Percentiles rank a stretch among this genome's conserved stretches.
Evolutionary conservation across 352 stramenopile genomes (phyloP).

Genomic region (Aphanomyces astaci): DNA sequence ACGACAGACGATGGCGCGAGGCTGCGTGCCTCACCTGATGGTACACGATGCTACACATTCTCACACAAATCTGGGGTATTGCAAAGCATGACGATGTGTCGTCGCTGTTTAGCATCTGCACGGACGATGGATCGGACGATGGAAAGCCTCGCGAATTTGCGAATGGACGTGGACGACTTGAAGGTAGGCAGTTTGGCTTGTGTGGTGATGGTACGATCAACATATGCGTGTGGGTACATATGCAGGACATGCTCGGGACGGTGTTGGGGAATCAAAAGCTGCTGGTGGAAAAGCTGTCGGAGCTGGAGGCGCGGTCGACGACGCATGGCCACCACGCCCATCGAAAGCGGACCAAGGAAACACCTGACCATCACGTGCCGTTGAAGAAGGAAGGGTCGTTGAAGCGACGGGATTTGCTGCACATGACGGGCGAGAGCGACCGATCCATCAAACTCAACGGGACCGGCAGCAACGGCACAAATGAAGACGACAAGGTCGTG

Average conservation of each 20-base stretch:
- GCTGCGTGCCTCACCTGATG: not conserved
- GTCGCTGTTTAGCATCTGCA: no score
- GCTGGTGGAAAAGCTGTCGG: slow-evolving; percentile 5
- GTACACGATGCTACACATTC: not conserved
- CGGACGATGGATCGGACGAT: no score
- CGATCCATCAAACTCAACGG: not conserved
- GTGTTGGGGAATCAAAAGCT: slow-evolving; percentile 6
- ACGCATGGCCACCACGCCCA: not conserved
- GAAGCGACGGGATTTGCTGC: slow-evolving; percentile 1
- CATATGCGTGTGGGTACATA: not conserved
- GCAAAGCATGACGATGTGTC: no score
- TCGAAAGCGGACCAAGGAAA: not conserved
- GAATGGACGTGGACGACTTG: slow-evolving; percentile 8
- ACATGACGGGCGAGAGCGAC: slow-evolving; percentile 8
- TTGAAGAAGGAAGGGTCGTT: not conserved
- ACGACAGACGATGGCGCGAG: not conserved
- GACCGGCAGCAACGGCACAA: not conserved
- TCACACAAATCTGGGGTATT: no score
- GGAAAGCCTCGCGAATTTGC: slow-evolving; percentile 3
- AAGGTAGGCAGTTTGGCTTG: not conserved
- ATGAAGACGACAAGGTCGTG: not conserved
- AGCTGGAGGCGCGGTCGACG: not conserved
- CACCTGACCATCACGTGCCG: not conserved
- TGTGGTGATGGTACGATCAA: not conserved
- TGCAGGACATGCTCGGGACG: slow-evolving; percentile 6